phyloP scores from a whole-genome alignment of 2,329 filamentous ascomycete genomes.

The Drechslerella coelobrocha region DNA sequence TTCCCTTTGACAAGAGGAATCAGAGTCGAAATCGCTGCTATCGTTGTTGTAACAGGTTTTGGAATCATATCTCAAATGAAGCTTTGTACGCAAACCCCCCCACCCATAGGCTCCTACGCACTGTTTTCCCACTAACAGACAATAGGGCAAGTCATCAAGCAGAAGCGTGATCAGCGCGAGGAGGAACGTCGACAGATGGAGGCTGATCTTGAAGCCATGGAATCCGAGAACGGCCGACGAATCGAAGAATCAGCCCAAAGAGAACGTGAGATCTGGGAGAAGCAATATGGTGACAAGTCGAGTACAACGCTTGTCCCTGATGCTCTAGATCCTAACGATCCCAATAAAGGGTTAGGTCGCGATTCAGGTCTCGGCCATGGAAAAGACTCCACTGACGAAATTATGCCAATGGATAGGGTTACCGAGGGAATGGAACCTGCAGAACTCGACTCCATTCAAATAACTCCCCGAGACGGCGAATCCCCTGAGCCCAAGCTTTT shows the following conservation, averaged over 20 bases:
- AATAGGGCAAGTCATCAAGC: constrained; percentile 58
- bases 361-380: constrained; percentile 46
- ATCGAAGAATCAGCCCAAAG: constrained; percentile 60
- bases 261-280: constrained; percentile 72
- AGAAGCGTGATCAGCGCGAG: constrained; percentile 66
- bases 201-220: constrained; percentile 67
- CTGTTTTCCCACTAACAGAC: constrained; percentile 61
- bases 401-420: constrained; percentile 24
- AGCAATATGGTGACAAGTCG: constrained; percentile 71
- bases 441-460: constrained; percentile 6
- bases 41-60: constrained; percentile 74
- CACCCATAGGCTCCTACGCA: constrained; percentile 54
- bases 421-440: constrained; percentile 9
- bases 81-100: constrained; percentile 78
- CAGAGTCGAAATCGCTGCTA: constrained; percentile 79
- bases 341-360: constrained; percentile 22
- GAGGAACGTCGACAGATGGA: constrained; percentile 61
- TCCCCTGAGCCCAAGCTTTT: constrained; percentile 42
- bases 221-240: constrained; percentile 73
- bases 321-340: constrained; percentile 7
- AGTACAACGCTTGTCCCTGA: constrained; percentile 51
- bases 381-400: constrained; percentile 43
- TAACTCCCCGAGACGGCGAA: constrained; percentile 11
- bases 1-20: constrained; percentile 89
- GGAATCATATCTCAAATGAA: constrained; percentile 85